Percentiles rank a stretch among this genome's conserved stretches.
phyloP scores from a whole-genome alignment of 208 protist genomes.

The Novymonas esmeraldas region DNA sequence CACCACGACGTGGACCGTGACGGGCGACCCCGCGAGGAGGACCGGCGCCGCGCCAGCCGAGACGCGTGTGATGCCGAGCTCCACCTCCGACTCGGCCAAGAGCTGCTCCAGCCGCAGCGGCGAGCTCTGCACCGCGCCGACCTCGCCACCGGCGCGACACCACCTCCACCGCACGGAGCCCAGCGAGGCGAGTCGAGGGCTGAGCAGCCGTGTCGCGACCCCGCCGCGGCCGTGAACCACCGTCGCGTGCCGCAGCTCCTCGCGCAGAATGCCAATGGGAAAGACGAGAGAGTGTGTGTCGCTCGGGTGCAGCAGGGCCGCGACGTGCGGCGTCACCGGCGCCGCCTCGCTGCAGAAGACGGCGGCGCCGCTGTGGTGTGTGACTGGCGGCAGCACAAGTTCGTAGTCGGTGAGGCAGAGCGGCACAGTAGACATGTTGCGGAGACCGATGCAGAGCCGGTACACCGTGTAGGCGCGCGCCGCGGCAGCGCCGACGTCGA shows the following conservation, averaged over 20 bases:
- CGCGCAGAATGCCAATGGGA: conserved; percentile 33
- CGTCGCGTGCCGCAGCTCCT: conserved; percentile 39
- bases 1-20: conserved; percentile 38
- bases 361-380: conserved; percentile 16
- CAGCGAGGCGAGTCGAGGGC: conserved; percentile 33
- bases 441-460: conserved; percentile 40
- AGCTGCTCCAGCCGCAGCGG: conserved; percentile 36
- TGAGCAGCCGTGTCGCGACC: conserved; percentile 12
- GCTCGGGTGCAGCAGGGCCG: conserved; percentile 30
- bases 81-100: conserved; percentile 32
- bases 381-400: conserved; percentile 12
- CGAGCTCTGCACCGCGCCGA: conserved; percentile 41
- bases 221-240: conserved; percentile 26
- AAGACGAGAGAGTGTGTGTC: conserved; percentile 44
- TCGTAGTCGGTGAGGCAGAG: conserved; percentile 17
- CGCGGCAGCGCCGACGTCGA: not conserved
- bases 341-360: conserved; percentile 1
- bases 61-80: conserved; percentile 24
- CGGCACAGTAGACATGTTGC: conserved; percentile 53
- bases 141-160: conserved; percentile 56
- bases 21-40: conserved; percentile 28
- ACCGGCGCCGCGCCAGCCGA: not conserved
- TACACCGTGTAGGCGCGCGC: conserved; percentile 31
- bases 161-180: conserved; percentile 61
- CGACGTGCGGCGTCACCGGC: not conserved